Evolutionary conservation across 2,329 filamentous ascomycete genomes (phyloP).

Genomic region (Fonsecaea multimorphosa): DNA sequence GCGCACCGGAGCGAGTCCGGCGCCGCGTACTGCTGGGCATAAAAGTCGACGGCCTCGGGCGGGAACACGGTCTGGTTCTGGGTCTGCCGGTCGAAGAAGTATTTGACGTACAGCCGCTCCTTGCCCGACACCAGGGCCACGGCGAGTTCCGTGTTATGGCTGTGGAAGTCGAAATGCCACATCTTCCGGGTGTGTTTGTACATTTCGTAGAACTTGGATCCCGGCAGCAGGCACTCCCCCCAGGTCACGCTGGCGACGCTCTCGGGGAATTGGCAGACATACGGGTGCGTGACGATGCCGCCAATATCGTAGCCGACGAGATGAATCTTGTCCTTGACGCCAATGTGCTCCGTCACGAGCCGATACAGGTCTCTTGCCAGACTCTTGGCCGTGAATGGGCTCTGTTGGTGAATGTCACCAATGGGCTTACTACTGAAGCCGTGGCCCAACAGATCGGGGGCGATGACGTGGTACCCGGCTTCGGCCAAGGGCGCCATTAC

Average conservation of each 20-base stretch:
- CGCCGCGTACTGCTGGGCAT: neutral
- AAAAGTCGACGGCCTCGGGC: neutral
- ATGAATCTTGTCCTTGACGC: slow-evolving; percentile 9
- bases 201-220: slow-evolving; percentile 28
- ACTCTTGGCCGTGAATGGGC: slow-evolving; percentile 51
- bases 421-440: slow-evolving; percentile 35
- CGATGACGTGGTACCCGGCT: slow-evolving; percentile 45
- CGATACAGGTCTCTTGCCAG: slow-evolving; percentile 51
- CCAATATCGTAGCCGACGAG: slow-evolving; percentile 56
- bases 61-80: slow-evolving; percentile 3
- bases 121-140: slow-evolving; percentile 3
- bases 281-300: slow-evolving; percentile 52
- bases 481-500: slow-evolving; percentile 13
- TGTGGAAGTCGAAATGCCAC: neutral
- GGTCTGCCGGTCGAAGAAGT: slow-evolving; percentile 3
- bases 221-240: slow-evolving; percentile 54
- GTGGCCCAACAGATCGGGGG: slow-evolving; percentile 40
- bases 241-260: slow-evolving; percentile 46
- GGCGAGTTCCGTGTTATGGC: neutral
- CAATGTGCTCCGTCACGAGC: slow-evolving; percentile 42
- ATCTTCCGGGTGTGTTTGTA: neutral
- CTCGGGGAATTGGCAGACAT: slow-evolving; percentile 46
- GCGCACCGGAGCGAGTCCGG: slow-evolving; percentile 1
- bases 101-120: slow-evolving; percentile 4
- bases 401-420: slow-evolving; percentile 22